Evolutionary conservation across 1,284 basidiomycete genomes (phyloP).

Genomic region (Cryptococcus sp.): DNA sequence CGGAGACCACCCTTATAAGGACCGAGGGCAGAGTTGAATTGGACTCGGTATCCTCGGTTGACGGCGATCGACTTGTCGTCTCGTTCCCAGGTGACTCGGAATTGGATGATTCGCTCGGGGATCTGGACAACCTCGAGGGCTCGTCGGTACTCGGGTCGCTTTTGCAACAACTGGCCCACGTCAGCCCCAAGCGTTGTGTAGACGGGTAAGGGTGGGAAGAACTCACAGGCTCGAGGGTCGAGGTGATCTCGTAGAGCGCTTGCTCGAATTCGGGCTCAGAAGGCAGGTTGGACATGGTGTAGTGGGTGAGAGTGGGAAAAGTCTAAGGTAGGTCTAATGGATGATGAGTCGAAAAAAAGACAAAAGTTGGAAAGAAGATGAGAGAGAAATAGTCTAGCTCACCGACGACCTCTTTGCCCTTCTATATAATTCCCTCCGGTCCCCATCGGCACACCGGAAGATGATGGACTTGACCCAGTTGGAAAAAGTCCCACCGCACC

Average conservation of each 20-base stretch:
- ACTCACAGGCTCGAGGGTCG: constrained; percentile 55
- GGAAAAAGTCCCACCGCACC: too few relatives aligned
- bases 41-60: constrained; percentile 71
- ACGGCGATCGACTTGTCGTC: constrained; percentile 64
- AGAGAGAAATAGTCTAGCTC: not conserved
- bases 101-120: constrained; percentile 70
- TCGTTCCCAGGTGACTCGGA: constrained; percentile 75
- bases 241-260: constrained; percentile 61
- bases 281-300: constrained; percentile 46
- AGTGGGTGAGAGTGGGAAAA: not conserved
- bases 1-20: constrained; percentile 80
- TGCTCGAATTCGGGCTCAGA: constrained; percentile 57
- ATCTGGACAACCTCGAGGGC: constrained; percentile 63
- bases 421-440: too few relatives aligned
- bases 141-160: constrained; percentile 65
- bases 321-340: not conserved
- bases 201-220: not conserved
- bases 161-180: constrained; percentile 54
- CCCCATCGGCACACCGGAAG: too few relatives aligned
- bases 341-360: not conserved
- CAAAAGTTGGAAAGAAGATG: not conserved
- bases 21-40: constrained; percentile 76
- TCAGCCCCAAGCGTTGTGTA: not conserved
- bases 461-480: too few relatives aligned
- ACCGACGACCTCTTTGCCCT: not conserved